Base-by-base conservation (phyloP, 2,329 filamentous ascomycete genomes). In the Pseudohalonectria lignicola region DNA sequence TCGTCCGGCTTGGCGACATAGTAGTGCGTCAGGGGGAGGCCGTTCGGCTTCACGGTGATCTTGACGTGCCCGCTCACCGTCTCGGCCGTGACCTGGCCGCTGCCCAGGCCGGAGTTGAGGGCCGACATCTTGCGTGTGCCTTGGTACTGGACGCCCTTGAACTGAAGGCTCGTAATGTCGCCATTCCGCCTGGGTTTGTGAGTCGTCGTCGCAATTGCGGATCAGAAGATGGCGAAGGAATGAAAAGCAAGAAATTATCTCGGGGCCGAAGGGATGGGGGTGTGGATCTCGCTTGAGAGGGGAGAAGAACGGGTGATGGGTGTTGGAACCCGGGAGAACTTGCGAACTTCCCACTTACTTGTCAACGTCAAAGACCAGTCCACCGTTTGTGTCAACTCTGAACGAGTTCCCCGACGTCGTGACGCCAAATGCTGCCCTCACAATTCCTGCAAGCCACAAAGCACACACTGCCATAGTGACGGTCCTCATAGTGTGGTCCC, bases 131-230 rank as follows among this genome's bases (percentile, higher is more conserved):
- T 62, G 33, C 50, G 50, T 1, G 54, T 44, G 20, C 64, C 66
- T 47, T 73, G 69, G 12, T 68, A 57, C 41, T 74, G 62, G 12
- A 62, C 55, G 30, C 62, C 61, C 23, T 63, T 62, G 46, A 62
- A 71, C 0, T 38, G 35, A 9, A 47, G 42, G 19, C 35, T 42
- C 12, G 44, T 43, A 33, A 47, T 45, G 38, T 47, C 45, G 18
- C 45, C 45, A 19, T 39, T 47, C 19, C 8, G 39, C n/a, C 45
- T 46, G 40, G n/a, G n/a, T n/a, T n/a, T n/a, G n/a, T n/a, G n/a
- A n/a, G n/a, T n/a, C n/a, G n/a, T n/a, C n/a, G n/a, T n/a, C n/a
- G n/a, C n/a, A n/a, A n/a, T n/a, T n/a, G n/a, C n/a, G n/a, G n/a
- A n/a, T n/a, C n/a, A n/a, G n/a, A n/a, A n/a, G n/a, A n/a, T n/a